Percentiles rank a stretch among this genome's conserved stretches.
Conservation (phyloP, 1,284 basidiomycete genomes). For the Cutaneotrichosporon sp. region DNA sequence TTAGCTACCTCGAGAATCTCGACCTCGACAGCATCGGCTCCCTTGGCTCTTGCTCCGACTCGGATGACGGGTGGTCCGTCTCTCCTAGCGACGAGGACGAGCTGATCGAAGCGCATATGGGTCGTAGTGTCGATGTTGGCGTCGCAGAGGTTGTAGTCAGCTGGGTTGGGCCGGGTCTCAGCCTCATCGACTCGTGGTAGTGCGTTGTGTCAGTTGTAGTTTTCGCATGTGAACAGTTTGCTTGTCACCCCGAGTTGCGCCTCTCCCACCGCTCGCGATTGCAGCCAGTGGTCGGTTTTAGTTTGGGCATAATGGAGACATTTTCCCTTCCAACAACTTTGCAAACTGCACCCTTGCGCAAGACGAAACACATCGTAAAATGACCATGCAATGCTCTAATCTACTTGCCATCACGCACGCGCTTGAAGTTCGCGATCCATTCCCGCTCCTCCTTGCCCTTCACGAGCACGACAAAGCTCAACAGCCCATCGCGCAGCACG, state of each 20-base stretch:
- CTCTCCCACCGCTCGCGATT: background rate
- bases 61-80: background rate
- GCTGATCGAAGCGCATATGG: background rate
- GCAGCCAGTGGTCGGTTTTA: background rate
- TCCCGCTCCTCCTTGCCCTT: slow-evolving; percentile 74
- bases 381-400: too few relatives aligned
- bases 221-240: background rate
- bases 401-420: slow-evolving; percentile 17
- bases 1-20: background rate
- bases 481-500: slow-evolving; percentile 76
- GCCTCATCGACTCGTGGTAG: slow-evolving; percentile 7
- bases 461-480: slow-evolving; percentile 78
- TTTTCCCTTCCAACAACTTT: too few relatives aligned
- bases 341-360: too few relatives aligned
- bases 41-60: background rate
- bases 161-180: slow-evolving; percentile 4
- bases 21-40: background rate
- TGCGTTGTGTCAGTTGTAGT: too few relatives aligned
- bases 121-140: background rate
- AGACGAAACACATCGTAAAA: too few relatives aligned
- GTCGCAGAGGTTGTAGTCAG: slow-evolving; percentile 4
- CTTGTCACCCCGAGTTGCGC: background rate
- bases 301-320: background rate
- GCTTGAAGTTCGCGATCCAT: slow-evolving; percentile 88
- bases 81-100: background rate